Percentiles rank a stretch among this genome's conserved stretches.
Evolutionary conservation across 129 eudicot species (phyloP).

Genomic region (carrot (Daucus carota)): DNA sequence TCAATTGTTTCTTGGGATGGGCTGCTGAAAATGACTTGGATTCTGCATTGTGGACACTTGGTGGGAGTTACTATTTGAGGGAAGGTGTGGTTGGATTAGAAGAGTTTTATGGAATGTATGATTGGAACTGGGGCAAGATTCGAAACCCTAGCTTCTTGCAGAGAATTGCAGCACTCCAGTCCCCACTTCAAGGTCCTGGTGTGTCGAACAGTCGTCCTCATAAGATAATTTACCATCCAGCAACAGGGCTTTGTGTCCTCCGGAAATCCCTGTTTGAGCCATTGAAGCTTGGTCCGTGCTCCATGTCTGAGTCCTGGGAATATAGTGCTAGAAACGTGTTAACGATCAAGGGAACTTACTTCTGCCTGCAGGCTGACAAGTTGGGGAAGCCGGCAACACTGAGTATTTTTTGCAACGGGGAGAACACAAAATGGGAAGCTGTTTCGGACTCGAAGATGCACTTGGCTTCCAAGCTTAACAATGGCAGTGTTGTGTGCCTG

Average conservation of each 20-base stretch:
- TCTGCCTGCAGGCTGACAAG: constrained; percentile 44
- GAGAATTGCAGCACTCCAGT: constrained; percentile 55
- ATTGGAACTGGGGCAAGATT: constrained; percentile 63
- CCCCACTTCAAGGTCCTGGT: constrained; percentile 75
- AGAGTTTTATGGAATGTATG: constrained; percentile 64
- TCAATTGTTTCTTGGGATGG: constrained; percentile 71
- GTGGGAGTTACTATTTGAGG: constrained; percentile 74
- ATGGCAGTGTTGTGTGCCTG: constrained; percentile 46
- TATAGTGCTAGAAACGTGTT: constrained; percentile 47
- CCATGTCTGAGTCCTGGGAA: constrained; percentile 38
- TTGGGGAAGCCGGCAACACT: constrained; percentile 32
- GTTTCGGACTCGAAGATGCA: constrained; percentile 75
- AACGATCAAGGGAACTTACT: constrained; percentile 38
- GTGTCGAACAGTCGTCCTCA: constrained; percentile 23
- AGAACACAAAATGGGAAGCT: constrained; percentile 46
- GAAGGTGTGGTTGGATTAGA: constrained; percentile 70
- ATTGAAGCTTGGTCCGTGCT: constrained; percentile 55
- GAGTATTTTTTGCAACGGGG: constrained; percentile 20
- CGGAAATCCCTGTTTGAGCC: constrained; percentile 30
- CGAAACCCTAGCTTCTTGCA: constrained; percentile 56
- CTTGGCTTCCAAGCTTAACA: constrained; percentile 41
- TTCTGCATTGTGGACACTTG: constrained; percentile 84
- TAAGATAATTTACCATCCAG: constrained; percentile 61
- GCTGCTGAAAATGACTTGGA: constrained; percentile 79
- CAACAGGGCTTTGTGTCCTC: constrained; percentile 56